These are phyloP conservation scores for Umbilicus rupestris DNA, from an alignment of 164 flowering plant species.

Conservation along the genomic window DNA sequence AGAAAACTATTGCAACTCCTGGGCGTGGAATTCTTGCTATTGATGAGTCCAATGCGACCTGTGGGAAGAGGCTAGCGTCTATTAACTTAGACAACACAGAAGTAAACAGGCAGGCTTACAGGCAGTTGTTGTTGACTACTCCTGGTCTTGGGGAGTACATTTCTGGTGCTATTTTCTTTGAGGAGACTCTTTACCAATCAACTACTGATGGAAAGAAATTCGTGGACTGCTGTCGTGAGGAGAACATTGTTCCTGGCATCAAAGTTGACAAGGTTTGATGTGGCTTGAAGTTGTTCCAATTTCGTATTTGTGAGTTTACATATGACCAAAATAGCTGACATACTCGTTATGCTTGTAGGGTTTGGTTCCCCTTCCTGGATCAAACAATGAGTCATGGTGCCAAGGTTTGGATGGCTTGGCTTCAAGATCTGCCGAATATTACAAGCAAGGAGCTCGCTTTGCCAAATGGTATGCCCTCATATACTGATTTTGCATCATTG, in stretches of 20 bases:
- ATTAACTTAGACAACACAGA: conserved; percentile 7
- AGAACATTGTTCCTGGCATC: conserved; percentile 10
- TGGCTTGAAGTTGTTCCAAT: background rate
- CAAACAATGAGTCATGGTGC: conserved; percentile 12
- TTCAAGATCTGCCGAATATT: conserved; percentile 10
- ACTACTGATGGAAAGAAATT: conserved; percentile 11
- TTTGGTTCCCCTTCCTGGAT: conserved; percentile 12
- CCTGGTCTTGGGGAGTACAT: conserved; percentile 11
- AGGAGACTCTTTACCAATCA: conserved; percentile 9
- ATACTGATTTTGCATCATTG: background rate
- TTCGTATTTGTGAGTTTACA: background rate
- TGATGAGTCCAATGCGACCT: conserved; percentile 10
- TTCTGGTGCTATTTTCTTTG: conserved; percentile 9
- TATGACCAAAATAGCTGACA: background rate
- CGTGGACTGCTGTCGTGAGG: conserved; percentile 9
- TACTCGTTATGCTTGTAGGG: background rate
- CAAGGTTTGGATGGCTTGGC: conserved; percentile 11
- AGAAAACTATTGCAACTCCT: conserved; percentile 9
- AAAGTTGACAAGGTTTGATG: conserved; percentile 10
- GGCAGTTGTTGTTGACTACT: conserved; percentile 10
- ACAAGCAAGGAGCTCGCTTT: conserved; percentile 11
- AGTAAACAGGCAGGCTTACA: conserved; percentile 10
- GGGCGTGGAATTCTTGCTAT: conserved; percentile 12
- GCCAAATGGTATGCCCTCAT: conserved; percentile 7
- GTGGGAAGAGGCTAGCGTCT: conserved; percentile 11